phyloP scores from a whole-genome alignment of 305 asterid species.

The Fraxinus greggii region DNA sequence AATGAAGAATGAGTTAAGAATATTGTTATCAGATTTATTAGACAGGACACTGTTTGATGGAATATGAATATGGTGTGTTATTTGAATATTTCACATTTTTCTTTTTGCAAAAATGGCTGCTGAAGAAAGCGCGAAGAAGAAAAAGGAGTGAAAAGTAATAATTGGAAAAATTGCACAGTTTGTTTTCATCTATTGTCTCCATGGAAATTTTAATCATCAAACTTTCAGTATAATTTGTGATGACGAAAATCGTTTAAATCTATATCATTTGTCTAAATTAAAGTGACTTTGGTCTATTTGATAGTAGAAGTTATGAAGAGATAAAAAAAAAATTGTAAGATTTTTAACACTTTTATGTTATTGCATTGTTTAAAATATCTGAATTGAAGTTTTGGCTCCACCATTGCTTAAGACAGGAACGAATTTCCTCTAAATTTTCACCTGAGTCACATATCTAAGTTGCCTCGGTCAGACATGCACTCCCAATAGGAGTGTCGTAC shows the following conservation, averaged over 20 bases:
- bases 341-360: neutral
- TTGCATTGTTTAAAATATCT: neutral
- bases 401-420: neutral
- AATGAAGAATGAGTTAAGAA: constrained; percentile 6
- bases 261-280: neutral
- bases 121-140: neutral
- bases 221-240: neutral
- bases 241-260: neutral
- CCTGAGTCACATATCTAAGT: neutral
- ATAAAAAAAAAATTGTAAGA: neutral
- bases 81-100: neutral
- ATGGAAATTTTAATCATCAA: neutral
- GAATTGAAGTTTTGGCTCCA: neutral
- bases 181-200: neutral
- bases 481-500: neutral
- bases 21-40: constrained; percentile 10
- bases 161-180: neutral
- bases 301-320: neutral
- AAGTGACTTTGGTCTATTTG: neutral
- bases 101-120: neutral
- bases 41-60: constrained; percentile 15
- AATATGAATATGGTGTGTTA: constrained; percentile 12
- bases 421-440: neutral
- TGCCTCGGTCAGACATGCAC: neutral
- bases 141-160: neutral